Evolutionary conservation across 768 basidiomycete genomes (phyloP).

Genomic region (Lactarius akahatsu): DNA sequence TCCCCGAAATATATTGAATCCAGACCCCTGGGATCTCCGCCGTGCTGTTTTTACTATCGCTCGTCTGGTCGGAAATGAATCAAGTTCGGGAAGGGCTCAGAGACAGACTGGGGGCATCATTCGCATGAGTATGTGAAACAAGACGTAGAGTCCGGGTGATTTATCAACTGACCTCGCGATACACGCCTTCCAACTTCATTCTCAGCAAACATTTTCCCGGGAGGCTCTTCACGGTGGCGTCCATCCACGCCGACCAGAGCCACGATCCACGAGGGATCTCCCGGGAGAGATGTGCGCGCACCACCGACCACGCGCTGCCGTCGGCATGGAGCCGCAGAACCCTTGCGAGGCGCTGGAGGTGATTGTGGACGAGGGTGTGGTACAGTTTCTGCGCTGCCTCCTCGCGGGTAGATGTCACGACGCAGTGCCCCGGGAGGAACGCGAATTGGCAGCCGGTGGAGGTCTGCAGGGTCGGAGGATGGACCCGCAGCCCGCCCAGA

Average conservation of each 20-base stretch:
- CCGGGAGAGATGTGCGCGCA: conserved; percentile 46
- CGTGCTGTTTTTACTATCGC: not conserved
- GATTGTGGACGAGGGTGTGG: conserved; percentile 60
- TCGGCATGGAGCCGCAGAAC: conserved; percentile 52
- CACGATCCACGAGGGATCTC: conserved; percentile 48
- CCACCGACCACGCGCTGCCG: conserved; percentile 51
- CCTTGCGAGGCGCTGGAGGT: conserved; percentile 56
- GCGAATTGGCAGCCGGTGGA: conserved; percentile 52
- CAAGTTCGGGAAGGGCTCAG: conserved; percentile 53
- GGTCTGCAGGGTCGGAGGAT: conserved; percentile 47
- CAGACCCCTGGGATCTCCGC: not conserved
- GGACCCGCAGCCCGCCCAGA: conserved; percentile 56
- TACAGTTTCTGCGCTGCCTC: conserved; percentile 59
- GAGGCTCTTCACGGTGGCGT: conserved; percentile 33
- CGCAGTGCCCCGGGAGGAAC: conserved; percentile 54
- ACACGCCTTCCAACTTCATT: conserved; percentile 56
- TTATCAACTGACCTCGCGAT: conserved; percentile 48
- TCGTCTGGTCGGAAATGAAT: conserved; percentile 42
- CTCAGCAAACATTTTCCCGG: conserved; percentile 58
- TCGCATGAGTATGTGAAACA: conserved; percentile 1
- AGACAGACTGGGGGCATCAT: conserved; percentile 45
- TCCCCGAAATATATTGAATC: not conserved
- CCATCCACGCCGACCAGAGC: conserved; percentile 48
- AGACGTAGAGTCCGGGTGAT: not conserved
- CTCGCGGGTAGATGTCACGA: conserved; percentile 47